Conservation (phyloP, 495 filamentous ascomycete genomes). For the Aspergillus saccharolyticus region DNA sequence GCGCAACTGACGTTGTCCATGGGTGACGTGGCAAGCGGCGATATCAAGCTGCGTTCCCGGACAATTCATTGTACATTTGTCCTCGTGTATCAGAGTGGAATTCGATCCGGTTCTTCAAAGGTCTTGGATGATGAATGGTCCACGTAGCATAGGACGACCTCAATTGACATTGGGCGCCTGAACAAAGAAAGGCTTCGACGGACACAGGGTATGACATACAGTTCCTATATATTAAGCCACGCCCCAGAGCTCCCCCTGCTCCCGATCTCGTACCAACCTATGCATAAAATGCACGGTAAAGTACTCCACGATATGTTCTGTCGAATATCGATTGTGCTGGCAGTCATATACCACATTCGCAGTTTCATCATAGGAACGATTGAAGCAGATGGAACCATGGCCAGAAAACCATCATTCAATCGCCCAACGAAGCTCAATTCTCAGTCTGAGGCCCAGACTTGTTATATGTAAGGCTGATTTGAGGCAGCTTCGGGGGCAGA, state of each 20-base stretch:
- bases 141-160: constrained; percentile 28
- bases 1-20: constrained; percentile 25
- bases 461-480: neutral
- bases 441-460: too few relatives aligned
- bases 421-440: too few relatives aligned
- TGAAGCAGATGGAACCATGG: neutral
- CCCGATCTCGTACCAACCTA: too few relatives aligned
- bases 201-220: too few relatives aligned
- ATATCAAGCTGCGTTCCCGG: constrained; percentile 21
- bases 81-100: constrained; percentile 17
- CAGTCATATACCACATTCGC: too few relatives aligned
- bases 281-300: neutral
- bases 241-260: neutral
- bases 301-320: neutral
- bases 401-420: too few relatives aligned
- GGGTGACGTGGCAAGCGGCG: constrained; percentile 39
- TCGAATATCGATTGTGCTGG: neutral
- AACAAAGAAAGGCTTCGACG: constrained; percentile 6
- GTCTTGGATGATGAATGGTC: constrained; percentile 22
- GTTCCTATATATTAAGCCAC: neutral
- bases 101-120: constrained; percentile 18
- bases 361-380: too few relatives aligned
- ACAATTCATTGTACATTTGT: constrained; percentile 22
- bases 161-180: constrained; percentile 5
- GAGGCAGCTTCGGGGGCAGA: neutral